Base-by-base conservation (phyloP, 78 protist genomes). In the Monocercomonoides exilis region DNA sequence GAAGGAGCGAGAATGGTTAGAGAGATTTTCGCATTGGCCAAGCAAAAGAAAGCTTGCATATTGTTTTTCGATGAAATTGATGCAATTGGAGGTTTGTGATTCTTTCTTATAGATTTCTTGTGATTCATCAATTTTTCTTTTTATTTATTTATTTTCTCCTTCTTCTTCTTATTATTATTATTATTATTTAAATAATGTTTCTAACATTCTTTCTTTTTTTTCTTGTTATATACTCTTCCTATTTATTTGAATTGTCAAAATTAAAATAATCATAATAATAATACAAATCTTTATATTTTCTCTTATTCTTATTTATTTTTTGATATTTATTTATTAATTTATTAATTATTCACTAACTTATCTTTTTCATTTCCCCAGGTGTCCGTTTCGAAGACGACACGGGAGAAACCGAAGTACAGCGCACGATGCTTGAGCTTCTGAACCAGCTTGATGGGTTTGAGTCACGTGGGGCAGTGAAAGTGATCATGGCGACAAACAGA, bases 1-100 rank as follows among this genome's bases (percentile, higher is more conserved):
- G 98, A 97, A 91, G 99, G 99, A 5, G 99, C 99, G 32, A 86
- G 99, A 6, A 96, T 98, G 99, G 98, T 98, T 29, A 90, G 99
- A 44, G 99, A 98, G 84, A 86, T 98, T 5, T 97, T 98, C 91
- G 97, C 96, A 85, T 90, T 98, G 96, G 99, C 99, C 5, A 90
- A 98, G 33, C 70, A 93, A 29, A 95, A 95, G 93, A 96, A 96
- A 90, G 98, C 99, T 32, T 94, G 97, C 90, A 90, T 98, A 64
- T 95, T 98, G 79, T 98, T 97, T 91, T 95, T 98, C 81, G 99
- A 98, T 81, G 99, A 98, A 80, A 94, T 98, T 38, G 99, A 98
- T 86, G 99, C 99, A 38, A 91, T 98, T 44, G 99, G 99, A 77
- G 94, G 94, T 29, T 79, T 79, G 43, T 41, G 45, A 6, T 6